Base-by-base conservation (phyloP, 2,329 filamentous ascomycete genomes). In the Fusarium torreyae region DNA sequence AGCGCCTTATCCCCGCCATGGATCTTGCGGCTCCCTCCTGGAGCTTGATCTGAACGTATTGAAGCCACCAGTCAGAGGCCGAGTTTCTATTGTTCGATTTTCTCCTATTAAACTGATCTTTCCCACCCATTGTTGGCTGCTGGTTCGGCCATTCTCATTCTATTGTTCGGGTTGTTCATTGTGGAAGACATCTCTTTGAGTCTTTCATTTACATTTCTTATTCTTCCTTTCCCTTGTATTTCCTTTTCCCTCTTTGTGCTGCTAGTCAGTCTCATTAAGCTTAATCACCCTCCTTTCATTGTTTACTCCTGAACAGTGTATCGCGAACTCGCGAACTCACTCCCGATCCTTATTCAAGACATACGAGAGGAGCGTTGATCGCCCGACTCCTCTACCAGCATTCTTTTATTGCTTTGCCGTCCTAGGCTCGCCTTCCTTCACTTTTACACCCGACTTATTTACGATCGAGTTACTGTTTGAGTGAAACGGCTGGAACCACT, bases 311-410 rank as follows among this genome's bases (percentile, higher is more conserved):
- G 43, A 65, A 69, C 64, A 58, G 53, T 63, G 65, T 62, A 54
- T 70, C 65, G 60, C 53, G 51, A 64, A 49, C 59, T 63, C 58
- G 45, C 45, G 48, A 62, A 56, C 52, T 51, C 43, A 50, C 66
- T 59, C 63, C 57, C 57, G 38, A 55, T 71, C 50, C 43, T 69
- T 66, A 74, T 67, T 66, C 60, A 68, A 50, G 57, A n/a, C 50
- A 59, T 63, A 63, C 44, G 63, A 74, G 73, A 77, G 74, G 73
- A 76, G 68, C 75, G 74, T 77, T 77, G 75, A 77, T 75, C 75
- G 75, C 66, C 67, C 56, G 53, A 49, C 61, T 76, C 69, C 73
- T 75, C 73, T 69, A 46, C 28, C 39, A 65, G 48, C 71, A 71
- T 45, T 74, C 73, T 24, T 65, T 75, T 57, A 46, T 44, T 69